Evolutionary conservation across 257 asterid genomes (phyloP).

Genomic region (Avicennia marina): DNA sequence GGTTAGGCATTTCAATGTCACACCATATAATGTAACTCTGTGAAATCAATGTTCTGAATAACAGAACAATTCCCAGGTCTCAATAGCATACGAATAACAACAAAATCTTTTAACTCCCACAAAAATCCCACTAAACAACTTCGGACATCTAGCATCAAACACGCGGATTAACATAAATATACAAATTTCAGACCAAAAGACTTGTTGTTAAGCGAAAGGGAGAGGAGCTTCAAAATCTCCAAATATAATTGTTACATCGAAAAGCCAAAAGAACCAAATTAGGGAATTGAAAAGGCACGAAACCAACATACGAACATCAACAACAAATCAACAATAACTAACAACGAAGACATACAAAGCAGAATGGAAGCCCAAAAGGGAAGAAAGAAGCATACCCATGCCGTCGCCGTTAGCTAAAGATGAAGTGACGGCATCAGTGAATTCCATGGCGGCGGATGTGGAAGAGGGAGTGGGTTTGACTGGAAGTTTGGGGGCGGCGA

Average conservation of each 20-base stretch:
- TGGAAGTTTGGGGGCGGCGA: conserved; percentile 85
- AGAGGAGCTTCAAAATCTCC: background rate
- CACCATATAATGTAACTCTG: too few relatives aligned
- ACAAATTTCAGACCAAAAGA: background rate
- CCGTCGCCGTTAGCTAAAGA: conserved; percentile 11
- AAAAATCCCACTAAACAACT: too few relatives aligned
- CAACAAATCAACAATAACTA: background rate
- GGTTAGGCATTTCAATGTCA: background rate
- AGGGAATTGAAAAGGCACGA: background rate
- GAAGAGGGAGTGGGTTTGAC: conserved; percentile 40
- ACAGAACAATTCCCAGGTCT: background rate
- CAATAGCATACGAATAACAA: background rate
- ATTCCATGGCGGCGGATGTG: conserved; percentile 26
- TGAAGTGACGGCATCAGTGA: conserved; percentile 16
- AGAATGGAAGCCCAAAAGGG: background rate
- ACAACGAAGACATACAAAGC: background rate
- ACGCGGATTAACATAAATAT: too few relatives aligned
- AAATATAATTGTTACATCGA: background rate
- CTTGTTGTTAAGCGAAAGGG: background rate
- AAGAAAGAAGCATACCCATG: conserved; percentile 32
- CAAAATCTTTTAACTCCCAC: background rate
- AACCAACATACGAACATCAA: background rate
- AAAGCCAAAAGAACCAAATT: background rate
- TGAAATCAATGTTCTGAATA: background rate
- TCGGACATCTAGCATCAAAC: background rate